Evolutionary conservation across 305 asterid species (phyloP), one percentile per base, ranked within the genome.

Genomic region (Fraxinus paxiana): DNA sequence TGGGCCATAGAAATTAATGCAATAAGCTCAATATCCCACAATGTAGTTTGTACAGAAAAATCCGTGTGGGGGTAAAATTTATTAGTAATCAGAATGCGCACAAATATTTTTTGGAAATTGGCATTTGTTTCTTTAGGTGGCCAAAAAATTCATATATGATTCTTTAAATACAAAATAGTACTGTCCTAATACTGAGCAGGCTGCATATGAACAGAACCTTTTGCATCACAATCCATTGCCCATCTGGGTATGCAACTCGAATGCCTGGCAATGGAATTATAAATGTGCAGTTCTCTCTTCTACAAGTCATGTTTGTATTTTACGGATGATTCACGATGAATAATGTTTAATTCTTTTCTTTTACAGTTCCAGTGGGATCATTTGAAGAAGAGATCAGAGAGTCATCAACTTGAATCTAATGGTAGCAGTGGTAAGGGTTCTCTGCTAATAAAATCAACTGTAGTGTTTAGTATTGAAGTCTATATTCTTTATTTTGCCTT

Each of bases 361-460:
- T 80, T 76, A 73, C 88, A 73, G 86, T 89, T 90, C 87, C 95
- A 92, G 92, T 86, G 95, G 89, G 94, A 91, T 85, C 85, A 82
- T 76, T 84, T 87, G 76, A 92, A 87, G 86, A 96, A 87, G 92
- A 88, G 90, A 84, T 84, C 88, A 28, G 90, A 85, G 81, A 86
- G 86, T 84, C 90, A 84, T 86, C 97, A 90, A 75, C 80, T 91
- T 80, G 98, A 96, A 83, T 88, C 96, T 34, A 92, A 96, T 86
- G 93, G 97, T 76, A 86, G 88, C 88, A 89, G 86, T 59, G 94
- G 97, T 96, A 92, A 83, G 77, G 56, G 74, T 80, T 86, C 77
- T 73, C 38, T 77, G 70, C 24, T 18, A 20, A 69, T 76, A 61
- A 46, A 79, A 46, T 75, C 80, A 63, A 79, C 78, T 38, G 56